Evolutionary conservation across 352 stramenopile species (phyloP).

Genomic region (Pythium oligandrum): DNA sequence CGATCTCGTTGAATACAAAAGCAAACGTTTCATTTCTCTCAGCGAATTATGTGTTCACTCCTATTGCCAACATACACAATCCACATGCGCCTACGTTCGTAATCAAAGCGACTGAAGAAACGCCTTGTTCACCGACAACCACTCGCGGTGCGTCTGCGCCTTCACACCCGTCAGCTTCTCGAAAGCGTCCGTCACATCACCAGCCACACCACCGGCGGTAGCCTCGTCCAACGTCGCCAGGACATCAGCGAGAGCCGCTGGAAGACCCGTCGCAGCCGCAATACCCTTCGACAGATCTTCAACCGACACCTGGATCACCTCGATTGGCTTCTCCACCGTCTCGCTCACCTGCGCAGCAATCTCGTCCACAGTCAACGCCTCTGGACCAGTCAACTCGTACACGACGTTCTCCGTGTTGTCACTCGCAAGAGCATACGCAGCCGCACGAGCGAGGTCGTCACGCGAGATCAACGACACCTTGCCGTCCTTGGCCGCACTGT

Average conservation of each 20-base stretch:
- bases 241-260: conserved; percentile 3
- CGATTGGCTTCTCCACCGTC: neutral
- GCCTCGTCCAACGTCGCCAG: conserved; percentile 16
- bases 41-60: too few relatives aligned
- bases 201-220: conserved; percentile 9
- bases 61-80: too few relatives aligned
- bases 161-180: conserved; percentile 17
- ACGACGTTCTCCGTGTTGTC: neutral
- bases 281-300: conserved; percentile 1
- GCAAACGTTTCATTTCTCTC: too few relatives aligned
- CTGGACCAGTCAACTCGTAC: neutral
- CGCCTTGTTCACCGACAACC: conserved; percentile 17
- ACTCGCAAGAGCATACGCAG: neutral
- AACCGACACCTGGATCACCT: conserved; percentile 3
- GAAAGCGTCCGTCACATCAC: conserved; percentile 8
- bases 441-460: neutral
- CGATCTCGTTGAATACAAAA: too few relatives aligned
- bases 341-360: neutral
- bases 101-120: too few relatives aligned
- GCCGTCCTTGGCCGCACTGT: neutral
- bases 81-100: too few relatives aligned
- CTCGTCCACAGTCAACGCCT: conserved; percentile 2
- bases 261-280: neutral
- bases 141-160: conserved; percentile 10
- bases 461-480: conserved; percentile 1